Evolutionary conservation across 2,329 filamentous ascomycete genomes (phyloP).

Genomic region (Alternaria alternata): DNA sequence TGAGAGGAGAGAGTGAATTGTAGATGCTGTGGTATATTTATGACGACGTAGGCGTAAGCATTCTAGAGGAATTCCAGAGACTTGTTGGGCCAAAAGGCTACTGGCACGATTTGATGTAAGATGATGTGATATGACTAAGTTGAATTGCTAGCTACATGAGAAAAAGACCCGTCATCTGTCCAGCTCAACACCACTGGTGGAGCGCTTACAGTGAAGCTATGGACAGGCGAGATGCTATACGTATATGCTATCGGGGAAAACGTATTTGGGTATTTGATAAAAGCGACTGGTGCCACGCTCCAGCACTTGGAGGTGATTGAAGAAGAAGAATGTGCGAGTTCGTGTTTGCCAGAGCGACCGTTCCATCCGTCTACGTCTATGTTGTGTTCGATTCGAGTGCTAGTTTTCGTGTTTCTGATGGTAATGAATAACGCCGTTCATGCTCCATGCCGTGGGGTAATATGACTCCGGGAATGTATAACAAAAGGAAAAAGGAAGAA

Average conservation of each 20-base stretch:
- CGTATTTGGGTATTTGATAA: conserved; percentile 27
- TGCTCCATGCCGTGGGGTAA: conserved; percentile 32
- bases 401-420: conserved; percentile 24
- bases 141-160: conserved; percentile 8
- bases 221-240: conserved; percentile 35
- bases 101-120: neutral
- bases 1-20: neutral
- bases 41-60: neutral
- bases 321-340: conserved; percentile 26
- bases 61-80: neutral
- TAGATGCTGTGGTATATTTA: neutral
- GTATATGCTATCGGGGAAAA: conserved; percentile 17
- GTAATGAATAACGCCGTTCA: conserved; percentile 41
- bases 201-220: conserved; percentile 42
- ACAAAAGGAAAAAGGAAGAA: conserved; percentile 1
- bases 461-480: conserved; percentile 21
- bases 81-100: neutral
- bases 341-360: conserved; percentile 19
- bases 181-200: conserved; percentile 40
- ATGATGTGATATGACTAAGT: neutral
- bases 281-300: conserved; percentile 44
- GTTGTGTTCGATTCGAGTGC: conserved; percentile 6
- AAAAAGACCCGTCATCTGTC: conserved; percentile 40
- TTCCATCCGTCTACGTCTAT: conserved; percentile 7
- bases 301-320: conserved; percentile 48